These are phyloP conservation scores for Lasiodiplodia gonubiensis DNA, from an alignment of 2,329 filamentous ascomycete genomes.

Conservation along the genomic window DNA sequence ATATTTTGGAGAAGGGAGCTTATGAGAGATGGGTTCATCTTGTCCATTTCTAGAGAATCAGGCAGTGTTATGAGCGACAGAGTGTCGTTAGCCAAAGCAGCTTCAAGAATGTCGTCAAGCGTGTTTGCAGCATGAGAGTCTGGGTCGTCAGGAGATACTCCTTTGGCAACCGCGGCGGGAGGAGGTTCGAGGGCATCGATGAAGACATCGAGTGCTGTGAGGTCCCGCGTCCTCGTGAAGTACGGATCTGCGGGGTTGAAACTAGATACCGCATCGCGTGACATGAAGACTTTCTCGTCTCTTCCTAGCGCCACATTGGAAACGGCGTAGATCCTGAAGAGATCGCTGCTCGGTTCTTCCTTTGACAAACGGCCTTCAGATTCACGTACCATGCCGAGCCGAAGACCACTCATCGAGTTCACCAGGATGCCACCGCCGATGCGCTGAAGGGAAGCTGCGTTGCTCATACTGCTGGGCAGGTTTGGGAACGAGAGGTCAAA, in stretches of 20 bases:
- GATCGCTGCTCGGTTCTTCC: conserved; percentile 38
- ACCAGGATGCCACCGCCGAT: conserved; percentile 65
- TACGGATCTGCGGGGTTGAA: conserved; percentile 80
- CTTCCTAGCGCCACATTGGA: conserved; percentile 81
- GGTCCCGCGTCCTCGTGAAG: conserved; percentile 78
- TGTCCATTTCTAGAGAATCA: conserved; percentile 37
- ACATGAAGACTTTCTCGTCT: conserved; percentile 84
- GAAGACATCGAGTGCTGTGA: conserved; percentile 74
- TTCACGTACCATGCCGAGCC: conserved; percentile 72
- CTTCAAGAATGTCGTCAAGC: conserved; percentile 5
- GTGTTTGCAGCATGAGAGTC: background rate
- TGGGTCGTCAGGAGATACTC: background rate
- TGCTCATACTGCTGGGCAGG: conserved; percentile 55
- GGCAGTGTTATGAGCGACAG: conserved; percentile 31
- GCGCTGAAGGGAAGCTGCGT: conserved; percentile 60
- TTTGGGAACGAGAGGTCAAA: conserved; percentile 72
- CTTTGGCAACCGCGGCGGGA: conserved; percentile 26
- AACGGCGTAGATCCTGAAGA: conserved; percentile 78
- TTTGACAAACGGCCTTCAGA: conserved; percentile 42
- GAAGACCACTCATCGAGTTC: conserved; percentile 65
- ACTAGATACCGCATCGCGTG: conserved; percentile 69
- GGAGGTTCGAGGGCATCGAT: conserved; percentile 57
- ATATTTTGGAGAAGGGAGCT: conserved; percentile 44
- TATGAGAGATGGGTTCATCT: conserved; percentile 39
- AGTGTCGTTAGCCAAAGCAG: conserved; percentile 30